phyloP scores from a whole-genome alignment of 2,329 filamentous ascomycete genomes.

The Gliomastix tumulicola region DNA sequence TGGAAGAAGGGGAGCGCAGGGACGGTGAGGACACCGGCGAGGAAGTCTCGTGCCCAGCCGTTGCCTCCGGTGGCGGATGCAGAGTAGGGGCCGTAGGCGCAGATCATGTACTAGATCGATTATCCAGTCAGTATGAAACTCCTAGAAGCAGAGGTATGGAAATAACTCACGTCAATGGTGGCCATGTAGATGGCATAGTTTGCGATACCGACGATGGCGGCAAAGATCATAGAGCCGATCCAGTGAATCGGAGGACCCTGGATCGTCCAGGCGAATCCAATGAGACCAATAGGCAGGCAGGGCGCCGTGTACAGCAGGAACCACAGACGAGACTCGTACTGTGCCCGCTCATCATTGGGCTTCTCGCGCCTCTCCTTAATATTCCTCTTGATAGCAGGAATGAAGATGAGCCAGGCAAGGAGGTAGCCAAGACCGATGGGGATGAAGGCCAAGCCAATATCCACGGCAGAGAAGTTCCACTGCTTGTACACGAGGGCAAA shows the following conservation, averaged over 20 bases:
- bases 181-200: slow-evolving; percentile 73
- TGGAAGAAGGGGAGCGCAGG: slow-evolving; percentile 59
- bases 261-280: slow-evolving; percentile 64
- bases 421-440: slow-evolving; percentile 62
- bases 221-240: slow-evolving; percentile 61
- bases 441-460: slow-evolving; percentile 55
- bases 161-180: slow-evolving; percentile 67
- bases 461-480: slow-evolving; percentile 53
- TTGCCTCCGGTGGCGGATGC: slow-evolving; percentile 72
- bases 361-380: slow-evolving; percentile 41
- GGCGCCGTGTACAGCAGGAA: slow-evolving; percentile 57
- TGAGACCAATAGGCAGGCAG: slow-evolving; percentile 57
- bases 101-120: slow-evolving; percentile 78
- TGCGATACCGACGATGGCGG: slow-evolving; percentile 61
- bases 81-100: slow-evolving; percentile 65
- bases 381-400: slow-evolving; percentile 49
- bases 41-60: slow-evolving; percentile 65
- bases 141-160: too few relatives aligned
- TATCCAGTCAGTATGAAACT: too few relatives aligned
- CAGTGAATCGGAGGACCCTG: slow-evolving; percentile 51
- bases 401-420: slow-evolving; percentile 52
- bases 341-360: slow-evolving; percentile 48
- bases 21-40: slow-evolving; percentile 65
- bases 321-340: slow-evolving; percentile 63
- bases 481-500: slow-evolving; percentile 62